A percentile compares a stretch with the other conserved stretches of the same genome.
Evolutionary conservation across 305 asterid genomes (phyloP).

Genomic region (Fraxinus velutina): DNA sequence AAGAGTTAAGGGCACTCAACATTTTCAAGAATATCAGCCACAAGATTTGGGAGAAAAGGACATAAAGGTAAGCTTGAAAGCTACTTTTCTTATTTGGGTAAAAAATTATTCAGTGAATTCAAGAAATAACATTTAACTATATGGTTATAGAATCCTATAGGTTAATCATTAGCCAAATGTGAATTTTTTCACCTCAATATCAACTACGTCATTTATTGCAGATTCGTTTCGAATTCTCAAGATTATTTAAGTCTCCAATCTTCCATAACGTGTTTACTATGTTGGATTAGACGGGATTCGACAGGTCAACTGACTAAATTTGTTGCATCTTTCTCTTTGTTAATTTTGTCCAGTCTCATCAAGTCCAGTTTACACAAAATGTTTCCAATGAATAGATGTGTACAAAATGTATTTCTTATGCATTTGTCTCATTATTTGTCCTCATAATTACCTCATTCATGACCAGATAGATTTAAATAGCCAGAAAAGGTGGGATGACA

Average conservation of each 20-base stretch:
- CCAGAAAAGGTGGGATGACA: slow-evolving; percentile 82
- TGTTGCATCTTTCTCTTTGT: not conserved
- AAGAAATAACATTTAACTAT: not conserved
- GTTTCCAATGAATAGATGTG: not conserved
- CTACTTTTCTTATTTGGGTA: not conserved
- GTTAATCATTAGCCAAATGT: not conserved
- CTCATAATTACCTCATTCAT: slow-evolving; percentile 7
- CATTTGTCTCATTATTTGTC: not conserved
- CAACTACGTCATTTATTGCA: not conserved
- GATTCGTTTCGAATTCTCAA: not conserved
- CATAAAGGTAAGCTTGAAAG: slow-evolving; percentile 48
- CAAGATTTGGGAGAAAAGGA: slow-evolving; percentile 56
- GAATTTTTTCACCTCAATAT: not conserved
- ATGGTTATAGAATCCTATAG: not conserved
- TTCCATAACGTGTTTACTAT: not conserved
- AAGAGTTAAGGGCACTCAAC: slow-evolving; percentile 36
- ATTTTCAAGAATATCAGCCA: slow-evolving; percentile 33
- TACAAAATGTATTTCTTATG: not conserved
- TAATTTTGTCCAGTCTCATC: not conserved
- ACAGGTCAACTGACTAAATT: not conserved
- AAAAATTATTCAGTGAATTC: not conserved
- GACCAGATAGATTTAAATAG: slow-evolving; percentile 68
- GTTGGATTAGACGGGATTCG: not conserved
- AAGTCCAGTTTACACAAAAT: not conserved
- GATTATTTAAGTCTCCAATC: not conserved